Base-by-base conservation (phyloP, 768 basidiomycete genomes). In the Phanerochaete carnosa region DNA sequence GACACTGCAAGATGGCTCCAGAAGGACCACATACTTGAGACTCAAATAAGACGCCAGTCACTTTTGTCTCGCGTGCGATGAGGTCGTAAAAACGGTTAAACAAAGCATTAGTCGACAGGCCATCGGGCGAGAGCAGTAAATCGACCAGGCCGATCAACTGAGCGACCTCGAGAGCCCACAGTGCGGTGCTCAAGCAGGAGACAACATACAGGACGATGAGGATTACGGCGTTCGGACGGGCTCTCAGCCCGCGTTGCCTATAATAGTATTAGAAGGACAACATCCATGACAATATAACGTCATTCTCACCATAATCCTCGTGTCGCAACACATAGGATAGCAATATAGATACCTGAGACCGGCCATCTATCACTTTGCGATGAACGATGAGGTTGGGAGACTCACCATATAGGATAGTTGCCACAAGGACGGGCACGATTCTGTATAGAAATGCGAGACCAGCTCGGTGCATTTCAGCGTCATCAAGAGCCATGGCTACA, bases 81-180 rank as follows among this genome's bases (percentile, higher is more conserved):
- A 59, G 57, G 30, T 58, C 57, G 37, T 62, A 62, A 26, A 58
- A 62, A 1, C 57, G 57, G 47, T 58, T 55, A 25, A 62, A 62
- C 7, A 58, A 43, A 4, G 39, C 23, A 26, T 62, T 43, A 2
- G 57, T 15, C 15, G 5, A 1, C 43, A 58, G n/a, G n/a, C 51
- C 57, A 22, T 53, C 29, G 16, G 61, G 39, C n/a, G 43, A 62
- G 43, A 12, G n/a, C n/a, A 62, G 57, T 12, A 62, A 9, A 32
- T 62, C 39, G 22, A 59, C 47, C 50, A 62, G 45, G 15, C 57
- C 57, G 28, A 62, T 23, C 2, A 62, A 50, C 28, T 62, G 61
- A 29, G 57, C 61, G 5, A 62, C n/a, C 45, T 58, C 61, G 19
- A 62, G 50, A 26, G 37, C 61, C 61, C 61, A 62, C 19, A 62